Base-by-base conservation (phyloP, 2,329 filamentous ascomycete species). In the Fusarium brevicatenulatum region DNA sequence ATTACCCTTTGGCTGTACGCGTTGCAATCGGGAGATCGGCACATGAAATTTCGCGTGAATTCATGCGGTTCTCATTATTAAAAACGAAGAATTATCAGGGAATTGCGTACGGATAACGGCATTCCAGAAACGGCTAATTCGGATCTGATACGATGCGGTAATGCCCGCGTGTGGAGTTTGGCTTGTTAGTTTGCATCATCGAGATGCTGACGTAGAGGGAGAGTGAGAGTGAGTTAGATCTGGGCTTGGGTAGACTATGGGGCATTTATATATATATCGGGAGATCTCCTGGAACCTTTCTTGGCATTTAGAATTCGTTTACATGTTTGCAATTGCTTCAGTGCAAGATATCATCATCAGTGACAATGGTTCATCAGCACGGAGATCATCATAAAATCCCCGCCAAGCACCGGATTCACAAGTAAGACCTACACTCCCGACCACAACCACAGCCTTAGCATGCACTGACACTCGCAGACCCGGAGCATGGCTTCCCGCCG, bases 401-500 rank as follows among this genome's bases (percentile, higher is more conserved):
- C 9, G 37, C 82, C 4, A 81, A 87, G 63, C 82, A 85, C 77
- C 82, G 81, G 52, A 76, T 86, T 43, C 74, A 84, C 74, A 85
- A 83, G 87, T 88, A 77, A 77, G 83, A 47, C 46, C 23, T 46
- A 21, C 42, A 16, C 11, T 59, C 49, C 32, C 16, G 54, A 23
- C 9, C 19, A 28, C 42, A n/a, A 44, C n/a, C 11, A 23, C 42
- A 21, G 40, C 16, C 11, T 40, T 36, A 43, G 7, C 8, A 25
- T 50, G 28, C 25, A 21, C 55, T 70, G 25, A 70, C 63, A 64
- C 15, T 53, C 36, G 13, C 18, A 89, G 87, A 77, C 80, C 84
- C 4, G 89, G 90, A 13, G 82, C 82, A 42, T 93, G 91, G 91
- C 85, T 93, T 34, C 90, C 90, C 6, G 82, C 87, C 5, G 90